phyloP scores from a whole-genome alignment of 1,284 basidiomycete species.

The Neotropicomus parvogracilis region DNA sequence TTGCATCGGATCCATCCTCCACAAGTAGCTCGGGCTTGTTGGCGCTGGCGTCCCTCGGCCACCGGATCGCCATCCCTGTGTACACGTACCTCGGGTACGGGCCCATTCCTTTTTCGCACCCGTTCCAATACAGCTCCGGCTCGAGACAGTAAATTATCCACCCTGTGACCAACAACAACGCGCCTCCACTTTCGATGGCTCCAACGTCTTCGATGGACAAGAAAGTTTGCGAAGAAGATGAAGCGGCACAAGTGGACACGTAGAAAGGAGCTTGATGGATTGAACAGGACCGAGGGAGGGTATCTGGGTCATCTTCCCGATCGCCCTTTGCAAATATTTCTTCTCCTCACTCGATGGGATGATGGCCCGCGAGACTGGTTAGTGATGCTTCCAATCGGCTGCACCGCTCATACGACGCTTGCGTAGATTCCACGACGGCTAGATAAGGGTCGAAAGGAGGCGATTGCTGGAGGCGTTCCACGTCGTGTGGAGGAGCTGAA shows the following conservation, averaged over 20 bases:
- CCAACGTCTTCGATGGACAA: constrained; percentile 4
- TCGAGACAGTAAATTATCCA: constrained; percentile 10
- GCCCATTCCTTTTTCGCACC: constrained; percentile 1
- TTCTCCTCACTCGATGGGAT: constrained; percentile 2
- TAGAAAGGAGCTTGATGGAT: constrained; percentile 12
- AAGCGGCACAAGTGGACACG: constrained; percentile 13
- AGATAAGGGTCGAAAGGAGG: neutral
- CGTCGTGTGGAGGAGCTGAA: neutral
- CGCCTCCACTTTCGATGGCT: neutral
- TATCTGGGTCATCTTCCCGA: constrained; percentile 8
- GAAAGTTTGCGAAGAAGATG: constrained; percentile 8
- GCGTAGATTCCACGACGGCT: neutral
- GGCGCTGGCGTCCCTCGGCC: neutral
- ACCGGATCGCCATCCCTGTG: neutral
- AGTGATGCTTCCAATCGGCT: neutral
- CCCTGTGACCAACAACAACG: constrained; percentile 1
- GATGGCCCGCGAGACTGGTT: neutral
- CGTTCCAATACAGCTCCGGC: neutral
- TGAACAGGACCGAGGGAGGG: constrained; percentile 6
- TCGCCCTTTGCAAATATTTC: neutral
- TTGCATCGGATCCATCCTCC: too few relatives aligned
- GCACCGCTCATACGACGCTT: constrained; percentile 7
- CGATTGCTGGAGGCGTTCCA: neutral
- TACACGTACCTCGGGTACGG: constrained; percentile 15
- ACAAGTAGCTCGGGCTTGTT: neutral